These are phyloP conservation scores for Penicillium hesseltinei DNA, from an alignment of 2,329 filamentous ascomycete species.

Conservation along the genomic window DNA sequence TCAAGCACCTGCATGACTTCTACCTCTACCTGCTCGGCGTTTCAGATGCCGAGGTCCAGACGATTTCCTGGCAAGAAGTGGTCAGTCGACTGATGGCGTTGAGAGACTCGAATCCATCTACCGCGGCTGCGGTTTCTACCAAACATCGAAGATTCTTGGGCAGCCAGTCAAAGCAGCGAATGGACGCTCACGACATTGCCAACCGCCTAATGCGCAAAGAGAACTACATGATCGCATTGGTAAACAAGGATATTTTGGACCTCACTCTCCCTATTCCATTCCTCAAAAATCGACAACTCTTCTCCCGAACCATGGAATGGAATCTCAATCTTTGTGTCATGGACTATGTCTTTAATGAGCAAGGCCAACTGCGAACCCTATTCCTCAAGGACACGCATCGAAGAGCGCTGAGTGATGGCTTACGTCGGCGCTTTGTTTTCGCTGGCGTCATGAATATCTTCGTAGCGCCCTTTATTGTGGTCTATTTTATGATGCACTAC, in stretches of 20 bases:
- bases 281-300: constrained; percentile 72
- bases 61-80: constrained; percentile 88
- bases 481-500: constrained; percentile 82
- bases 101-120: constrained; percentile 82
- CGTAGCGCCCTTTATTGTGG: constrained; percentile 81
- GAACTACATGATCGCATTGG: constrained; percentile 93
- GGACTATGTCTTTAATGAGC: constrained; percentile 89
- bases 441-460: constrained; percentile 83
- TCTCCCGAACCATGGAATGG: constrained; percentile 89
- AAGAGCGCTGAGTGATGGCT: constrained; percentile 70
- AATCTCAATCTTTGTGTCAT: constrained; percentile 86
- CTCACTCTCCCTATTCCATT: constrained; percentile 84
- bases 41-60: constrained; percentile 83
- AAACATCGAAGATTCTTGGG: constrained; percentile 64
- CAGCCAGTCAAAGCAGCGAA: constrained; percentile 85
- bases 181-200: constrained; percentile 95
- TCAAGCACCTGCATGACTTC: constrained; percentile 79
- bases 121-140: constrained; percentile 62
- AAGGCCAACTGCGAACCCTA: constrained; percentile 80
- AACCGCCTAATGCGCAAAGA: constrained; percentile 95
- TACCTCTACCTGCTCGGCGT: constrained; percentile 80
- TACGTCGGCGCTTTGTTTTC: constrained; percentile 76
- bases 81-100: constrained; percentile 81
- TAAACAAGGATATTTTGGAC: constrained; percentile 95
- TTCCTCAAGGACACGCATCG: constrained; percentile 84